These are phyloP conservation scores for Erysimum cheiranthoides DNA, from an alignment of 345 rosid species.

Conservation along the genomic window DNA sequence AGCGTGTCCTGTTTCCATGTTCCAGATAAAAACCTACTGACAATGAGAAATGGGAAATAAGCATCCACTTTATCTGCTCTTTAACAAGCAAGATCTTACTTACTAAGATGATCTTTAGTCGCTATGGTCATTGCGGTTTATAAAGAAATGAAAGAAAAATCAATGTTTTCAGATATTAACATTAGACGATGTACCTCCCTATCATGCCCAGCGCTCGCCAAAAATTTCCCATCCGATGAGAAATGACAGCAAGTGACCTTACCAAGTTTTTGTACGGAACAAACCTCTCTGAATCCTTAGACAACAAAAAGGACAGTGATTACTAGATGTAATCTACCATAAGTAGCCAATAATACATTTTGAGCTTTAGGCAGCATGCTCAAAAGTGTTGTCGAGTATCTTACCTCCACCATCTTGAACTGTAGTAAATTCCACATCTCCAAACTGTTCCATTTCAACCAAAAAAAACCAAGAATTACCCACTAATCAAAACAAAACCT, in stretches of 20 bases:
- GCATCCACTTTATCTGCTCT: background rate
- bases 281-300: conserved; percentile 55
- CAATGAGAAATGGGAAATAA: background rate
- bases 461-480: too few species aligned
- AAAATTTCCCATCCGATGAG: conserved; percentile 77
- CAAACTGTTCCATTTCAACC: too few species aligned
- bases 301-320: background rate
- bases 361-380: too few species aligned
- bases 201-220: conserved; percentile 79
- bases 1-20: conserved; percentile 64
- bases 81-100: too few species aligned
- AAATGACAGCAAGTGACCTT: conserved; percentile 82
- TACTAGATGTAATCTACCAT: background rate
- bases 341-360: too few species aligned
- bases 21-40: conserved; percentile 63
- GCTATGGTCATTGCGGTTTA: background rate
- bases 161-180: background rate
- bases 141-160: background rate
- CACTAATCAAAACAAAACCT: too few species aligned
- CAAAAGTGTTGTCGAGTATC: too few species aligned
- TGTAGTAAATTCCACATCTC: too few species aligned
- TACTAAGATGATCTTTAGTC: background rate
- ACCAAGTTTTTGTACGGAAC: conserved; percentile 62
- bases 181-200: conserved; percentile 54
- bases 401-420: too few species aligned